Evolutionary conservation across 2,329 filamentous ascomycete species (phyloP).

Genomic region (Arthroderma sp.): DNA sequence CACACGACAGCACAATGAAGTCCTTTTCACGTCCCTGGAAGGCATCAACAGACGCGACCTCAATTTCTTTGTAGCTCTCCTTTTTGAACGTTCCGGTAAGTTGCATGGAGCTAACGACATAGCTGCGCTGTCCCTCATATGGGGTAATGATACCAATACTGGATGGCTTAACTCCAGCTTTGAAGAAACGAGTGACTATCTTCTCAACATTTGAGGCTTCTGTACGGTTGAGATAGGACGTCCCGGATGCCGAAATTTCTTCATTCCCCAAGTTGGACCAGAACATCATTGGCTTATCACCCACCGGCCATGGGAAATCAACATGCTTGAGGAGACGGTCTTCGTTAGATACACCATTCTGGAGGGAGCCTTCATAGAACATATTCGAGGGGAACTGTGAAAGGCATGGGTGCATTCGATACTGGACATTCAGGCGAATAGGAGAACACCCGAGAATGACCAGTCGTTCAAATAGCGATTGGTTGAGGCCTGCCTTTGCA

Average conservation of each 20-base stretch:
- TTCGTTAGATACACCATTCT: constrained; percentile 87
- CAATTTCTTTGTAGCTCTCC: constrained; percentile 95
- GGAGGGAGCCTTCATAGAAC: constrained; percentile 96
- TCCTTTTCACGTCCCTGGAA: constrained; percentile 99
- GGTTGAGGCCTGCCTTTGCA: constrained; percentile 91
- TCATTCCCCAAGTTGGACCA: constrained; percentile 97
- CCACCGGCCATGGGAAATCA: constrained; percentile 94
- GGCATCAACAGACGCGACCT: constrained; percentile 94
- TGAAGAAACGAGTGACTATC: constrained; percentile 96
- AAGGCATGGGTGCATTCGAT: constrained; percentile 96
- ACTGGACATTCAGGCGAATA: constrained; percentile 90
- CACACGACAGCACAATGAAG: constrained; percentile 94
- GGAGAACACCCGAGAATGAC: constrained; percentile 83
- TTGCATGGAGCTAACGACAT: constrained; percentile 99
- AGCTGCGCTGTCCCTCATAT: constrained; percentile 95
- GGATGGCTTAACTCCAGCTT: constrained; percentile 83
- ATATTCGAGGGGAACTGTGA: constrained; percentile 98
- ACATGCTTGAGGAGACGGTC: constrained; percentile 83
- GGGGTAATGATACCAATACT: constrained; percentile 98
- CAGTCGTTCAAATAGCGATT: constrained; percentile 94
- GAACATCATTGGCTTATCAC: constrained; percentile 98
- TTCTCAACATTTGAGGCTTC: constrained; percentile 97
- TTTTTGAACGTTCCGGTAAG: constrained; percentile 95
- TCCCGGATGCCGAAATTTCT: constrained; percentile 94
- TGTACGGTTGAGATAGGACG: constrained; percentile 93